These are phyloP conservation scores for Melanogaster broomeanus DNA, from an alignment of 768 basidiomycete genomes.

Conservation along the genomic window DNA sequence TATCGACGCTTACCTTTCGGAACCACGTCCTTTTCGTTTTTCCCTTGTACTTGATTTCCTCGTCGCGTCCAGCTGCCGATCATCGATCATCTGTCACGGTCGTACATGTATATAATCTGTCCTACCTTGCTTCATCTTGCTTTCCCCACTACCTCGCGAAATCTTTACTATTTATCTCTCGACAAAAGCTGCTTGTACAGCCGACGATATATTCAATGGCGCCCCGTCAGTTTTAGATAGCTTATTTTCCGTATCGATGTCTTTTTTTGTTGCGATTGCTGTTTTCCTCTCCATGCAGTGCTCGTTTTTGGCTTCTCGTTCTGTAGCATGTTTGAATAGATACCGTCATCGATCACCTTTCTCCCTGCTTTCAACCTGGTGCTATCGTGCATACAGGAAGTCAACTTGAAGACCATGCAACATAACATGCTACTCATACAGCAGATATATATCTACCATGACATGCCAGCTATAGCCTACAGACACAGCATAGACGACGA, in stretches of 20 bases:
- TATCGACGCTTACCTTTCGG: conserved; percentile 4
- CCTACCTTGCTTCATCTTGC: conserved; percentile 3
- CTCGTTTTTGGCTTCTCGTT: no score
- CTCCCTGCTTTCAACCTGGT: no score
- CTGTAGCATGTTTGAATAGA: no score
- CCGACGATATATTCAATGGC: conserved; percentile 9
- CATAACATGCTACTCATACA: no score
- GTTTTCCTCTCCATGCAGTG: no score
- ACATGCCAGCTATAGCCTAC: no score
- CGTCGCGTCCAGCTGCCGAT: neutral
- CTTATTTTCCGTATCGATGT: conserved; percentile 10
- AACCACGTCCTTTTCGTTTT: conserved; percentile 4
- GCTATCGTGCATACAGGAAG: no score
- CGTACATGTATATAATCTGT: conserved; percentile 19
- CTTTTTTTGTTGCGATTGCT: conserved; percentile 10
- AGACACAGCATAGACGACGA: no score
- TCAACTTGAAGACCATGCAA: no score
- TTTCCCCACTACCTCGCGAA: conserved; percentile 10
- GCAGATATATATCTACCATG: no score
- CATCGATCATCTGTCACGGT: conserved; percentile 13
- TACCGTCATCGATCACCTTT: no score
- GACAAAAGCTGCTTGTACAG: conserved; percentile 25
- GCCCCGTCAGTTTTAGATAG: conserved; percentile 7
- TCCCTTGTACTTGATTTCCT: conserved; percentile 8
- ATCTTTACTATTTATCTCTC: conserved; percentile 30